Evolutionary conservation across 2,329 filamentous ascomycete genomes (phyloP).

Genomic region (Talaromyces verruculosus): DNA sequence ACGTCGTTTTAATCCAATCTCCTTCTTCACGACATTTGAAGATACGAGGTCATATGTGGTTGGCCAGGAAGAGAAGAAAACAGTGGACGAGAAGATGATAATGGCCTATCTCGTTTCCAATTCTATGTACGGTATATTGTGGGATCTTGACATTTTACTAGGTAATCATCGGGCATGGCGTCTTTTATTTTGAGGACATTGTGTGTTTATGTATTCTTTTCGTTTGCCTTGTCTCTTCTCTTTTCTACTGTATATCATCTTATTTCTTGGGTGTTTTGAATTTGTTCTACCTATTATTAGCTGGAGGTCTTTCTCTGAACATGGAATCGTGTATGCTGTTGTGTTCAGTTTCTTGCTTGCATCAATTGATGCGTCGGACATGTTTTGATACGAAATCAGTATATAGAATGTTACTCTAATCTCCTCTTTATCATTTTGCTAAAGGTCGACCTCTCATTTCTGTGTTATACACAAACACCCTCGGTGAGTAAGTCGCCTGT

Average conservation of each 20-base stretch:
- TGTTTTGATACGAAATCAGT: constrained; percentile 8
- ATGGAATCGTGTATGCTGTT: not conserved
- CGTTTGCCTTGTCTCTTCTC: not conserved
- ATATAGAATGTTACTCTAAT: constrained; percentile 18
- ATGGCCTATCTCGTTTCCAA: not conserved
- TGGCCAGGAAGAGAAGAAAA: constrained; percentile 19
- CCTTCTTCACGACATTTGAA: not conserved
- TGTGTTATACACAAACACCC: not conserved
- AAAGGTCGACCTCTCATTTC: constrained; percentile 36
- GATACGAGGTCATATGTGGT: not conserved
- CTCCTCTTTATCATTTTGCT: constrained; percentile 14
- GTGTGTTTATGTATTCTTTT: constrained; percentile 4
- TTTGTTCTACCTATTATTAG: not conserved
- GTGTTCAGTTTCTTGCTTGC: not conserved
- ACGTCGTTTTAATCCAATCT: not conserved
- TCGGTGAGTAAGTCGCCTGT: not conserved
- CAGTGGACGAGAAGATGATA: not conserved
- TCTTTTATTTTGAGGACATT: constrained; percentile 14
- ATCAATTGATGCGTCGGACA: not conserved
- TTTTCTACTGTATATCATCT: constrained; percentile 1
- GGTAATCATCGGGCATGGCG: constrained; percentile 19
- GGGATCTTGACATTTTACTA: constrained; percentile 15
- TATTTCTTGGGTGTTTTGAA: not conserved
- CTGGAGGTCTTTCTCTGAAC: not conserved
- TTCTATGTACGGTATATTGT: constrained; percentile 16